Conservation (phyloP, 2,329 filamentous ascomycete species). For the Talaromyces sp. region DNA sequence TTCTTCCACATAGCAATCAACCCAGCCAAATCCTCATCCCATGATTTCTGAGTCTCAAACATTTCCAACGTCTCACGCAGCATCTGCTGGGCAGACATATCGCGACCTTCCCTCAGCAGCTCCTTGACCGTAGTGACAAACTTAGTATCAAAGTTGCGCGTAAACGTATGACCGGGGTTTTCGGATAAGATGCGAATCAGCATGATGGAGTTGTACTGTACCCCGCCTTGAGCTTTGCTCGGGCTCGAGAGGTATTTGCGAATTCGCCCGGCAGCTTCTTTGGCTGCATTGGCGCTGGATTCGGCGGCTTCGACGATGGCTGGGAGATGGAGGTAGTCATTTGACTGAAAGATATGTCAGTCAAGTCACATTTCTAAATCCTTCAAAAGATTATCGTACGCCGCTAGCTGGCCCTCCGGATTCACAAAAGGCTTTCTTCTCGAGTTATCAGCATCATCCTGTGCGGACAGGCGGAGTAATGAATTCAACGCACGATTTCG, state of each 20-base stretch:
- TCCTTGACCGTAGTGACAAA: conserved; percentile 75
- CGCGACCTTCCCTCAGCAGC: conserved; percentile 66
- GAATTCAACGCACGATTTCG: conserved; percentile 36
- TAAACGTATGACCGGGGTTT: conserved; percentile 87
- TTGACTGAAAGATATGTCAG: conserved; percentile 53
- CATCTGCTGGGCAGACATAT: conserved; percentile 77
- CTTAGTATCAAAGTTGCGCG: conserved; percentile 81
- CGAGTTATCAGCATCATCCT: conserved; percentile 4
- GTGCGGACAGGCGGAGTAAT: not conserved
- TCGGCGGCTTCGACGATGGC: conserved; percentile 93
- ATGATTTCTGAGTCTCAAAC: conserved; percentile 67
- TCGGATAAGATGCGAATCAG: conserved; percentile 85
- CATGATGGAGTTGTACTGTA: conserved; percentile 97
- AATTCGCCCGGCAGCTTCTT: conserved; percentile 74
- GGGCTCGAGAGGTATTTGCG: conserved; percentile 77
- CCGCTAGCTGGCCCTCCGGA: conserved; percentile 59
- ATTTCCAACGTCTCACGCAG: conserved; percentile 80
- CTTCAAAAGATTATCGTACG: conserved; percentile 35
- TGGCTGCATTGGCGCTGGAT: conserved; percentile 80
- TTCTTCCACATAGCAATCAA: conserved; percentile 84
- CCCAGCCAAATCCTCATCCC: conserved; percentile 69
- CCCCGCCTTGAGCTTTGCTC: conserved; percentile 60
- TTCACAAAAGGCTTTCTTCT: conserved; percentile 76
- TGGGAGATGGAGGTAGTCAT: conserved; percentile 89
- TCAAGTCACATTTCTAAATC: not conserved